A percentile compares a stretch with the other conserved stretches of the same genome.
phyloP scores from a whole-genome alignment of 108 stramenopile genomes.

The Cylindrotheca fusiformis region DNA sequence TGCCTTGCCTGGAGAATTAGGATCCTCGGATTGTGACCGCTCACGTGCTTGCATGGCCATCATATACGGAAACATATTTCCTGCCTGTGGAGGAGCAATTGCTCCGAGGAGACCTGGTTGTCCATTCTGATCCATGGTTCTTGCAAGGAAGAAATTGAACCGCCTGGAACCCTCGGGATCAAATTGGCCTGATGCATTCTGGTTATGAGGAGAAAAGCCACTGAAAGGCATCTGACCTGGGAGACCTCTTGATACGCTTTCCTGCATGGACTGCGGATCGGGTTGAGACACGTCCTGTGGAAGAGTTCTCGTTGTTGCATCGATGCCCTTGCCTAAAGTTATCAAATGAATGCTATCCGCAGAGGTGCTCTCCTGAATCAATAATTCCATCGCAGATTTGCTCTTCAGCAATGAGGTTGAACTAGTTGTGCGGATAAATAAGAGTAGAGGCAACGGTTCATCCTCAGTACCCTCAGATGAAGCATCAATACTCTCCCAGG shows the following conservation, averaged over 20 bases:
- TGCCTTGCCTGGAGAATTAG: constrained; percentile 31
- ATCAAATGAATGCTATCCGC: constrained; percentile 65
- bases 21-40: constrained; percentile 52
- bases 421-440: constrained; percentile 75
- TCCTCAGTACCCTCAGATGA: not conserved
- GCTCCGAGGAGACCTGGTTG: constrained; percentile 83
- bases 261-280: constrained; percentile 2
- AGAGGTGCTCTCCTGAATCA: constrained; percentile 72
- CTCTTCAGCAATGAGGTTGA: constrained; percentile 69
- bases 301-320: constrained; percentile 52
- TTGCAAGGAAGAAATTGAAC: constrained; percentile 90
- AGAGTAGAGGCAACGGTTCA: constrained; percentile 55
- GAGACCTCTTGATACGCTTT: not conserved
- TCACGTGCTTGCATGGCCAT: constrained; percentile 76
- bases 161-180: constrained; percentile 86
- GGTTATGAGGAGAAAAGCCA: constrained; percentile 69
- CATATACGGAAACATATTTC: constrained; percentile 87
- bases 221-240: constrained; percentile 31
- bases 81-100: constrained; percentile 85
- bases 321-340: constrained; percentile 77
- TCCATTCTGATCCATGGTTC: constrained; percentile 63
- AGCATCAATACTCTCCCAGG: constrained; percentile 19
- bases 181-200: constrained; percentile 81
- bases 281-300: constrained; percentile 22
- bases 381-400: constrained; percentile 71